Evolutionary conservation across 2,329 filamentous ascomycete species (phyloP).

Genomic region (Paecilomyces sp.): DNA sequence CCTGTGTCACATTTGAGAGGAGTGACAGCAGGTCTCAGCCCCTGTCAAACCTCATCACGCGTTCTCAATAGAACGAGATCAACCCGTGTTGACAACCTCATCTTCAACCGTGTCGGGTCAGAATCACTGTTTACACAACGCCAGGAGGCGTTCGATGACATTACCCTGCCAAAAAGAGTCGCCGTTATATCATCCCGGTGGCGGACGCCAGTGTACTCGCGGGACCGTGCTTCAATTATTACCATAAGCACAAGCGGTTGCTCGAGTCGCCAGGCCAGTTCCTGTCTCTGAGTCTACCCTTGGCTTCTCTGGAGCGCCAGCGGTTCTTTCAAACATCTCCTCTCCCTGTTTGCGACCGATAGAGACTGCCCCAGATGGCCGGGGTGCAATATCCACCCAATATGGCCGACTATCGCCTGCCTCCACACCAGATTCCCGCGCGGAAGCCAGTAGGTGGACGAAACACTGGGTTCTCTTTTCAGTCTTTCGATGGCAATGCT

Average conservation of each 20-base stretch:
- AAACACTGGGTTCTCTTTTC: slow-evolving; percentile 10
- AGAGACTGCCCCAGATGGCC: slow-evolving; percentile 15
- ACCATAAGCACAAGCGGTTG: background rate
- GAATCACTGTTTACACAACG: background rate
- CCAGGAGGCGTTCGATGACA: background rate
- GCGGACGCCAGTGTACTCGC: background rate
- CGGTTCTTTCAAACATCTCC: background rate
- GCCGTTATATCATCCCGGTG: background rate
- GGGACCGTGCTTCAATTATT: background rate
- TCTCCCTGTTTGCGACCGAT: background rate
- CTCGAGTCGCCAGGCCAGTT: background rate
- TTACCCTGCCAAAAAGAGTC: background rate
- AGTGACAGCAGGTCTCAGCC: background rate
- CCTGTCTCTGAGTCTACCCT: background rate
- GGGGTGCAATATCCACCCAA: slow-evolving; percentile 20
- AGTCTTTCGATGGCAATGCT: slow-evolving; percentile 5
- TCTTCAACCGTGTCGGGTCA: background rate
- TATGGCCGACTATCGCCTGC: slow-evolving; percentile 28
- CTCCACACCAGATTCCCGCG: slow-evolving; percentile 19
- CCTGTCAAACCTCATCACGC: background rate
- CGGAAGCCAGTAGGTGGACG: slow-evolving; percentile 7
- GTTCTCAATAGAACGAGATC: background rate
- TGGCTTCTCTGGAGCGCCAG: background rate
- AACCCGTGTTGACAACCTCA: background rate
- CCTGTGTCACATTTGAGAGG: background rate